Conservation (phyloP, 257 asterid species). For the Coffea canephora region DNA sequence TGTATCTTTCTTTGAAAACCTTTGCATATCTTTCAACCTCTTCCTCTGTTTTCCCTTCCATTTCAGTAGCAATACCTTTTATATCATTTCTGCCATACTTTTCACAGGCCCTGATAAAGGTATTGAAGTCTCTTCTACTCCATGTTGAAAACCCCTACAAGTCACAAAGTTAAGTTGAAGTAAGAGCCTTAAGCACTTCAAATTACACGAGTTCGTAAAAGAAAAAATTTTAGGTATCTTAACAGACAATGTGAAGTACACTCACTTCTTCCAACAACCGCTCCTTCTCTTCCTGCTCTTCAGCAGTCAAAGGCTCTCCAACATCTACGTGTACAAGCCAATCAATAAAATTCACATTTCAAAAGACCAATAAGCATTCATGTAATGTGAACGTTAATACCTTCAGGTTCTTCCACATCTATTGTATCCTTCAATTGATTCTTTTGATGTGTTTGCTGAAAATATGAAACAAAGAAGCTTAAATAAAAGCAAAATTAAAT, state of each 20-base stretch:
- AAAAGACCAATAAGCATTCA: neutral
- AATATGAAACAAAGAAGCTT: conserved; percentile 11
- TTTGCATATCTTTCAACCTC: conserved; percentile 93
- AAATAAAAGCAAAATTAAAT: neutral
- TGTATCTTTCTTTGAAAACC: conserved; percentile 89
- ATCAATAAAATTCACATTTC: conserved; percentile 24
- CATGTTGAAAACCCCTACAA: conserved; percentile 92
- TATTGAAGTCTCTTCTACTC: conserved; percentile 94
- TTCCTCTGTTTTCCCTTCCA: conserved; percentile 93
- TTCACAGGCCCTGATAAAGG: conserved; percentile 97
- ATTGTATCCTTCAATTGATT: conserved; percentile 87
- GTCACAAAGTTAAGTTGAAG: neutral
- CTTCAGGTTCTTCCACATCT: conserved; percentile 94
- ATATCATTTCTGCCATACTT: conserved; percentile 90
- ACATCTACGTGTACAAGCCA: conserved; percentile 42
- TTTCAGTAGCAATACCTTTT: conserved; percentile 79
- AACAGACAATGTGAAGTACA: conserved; percentile 1
- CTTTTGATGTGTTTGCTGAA: conserved; percentile 75
- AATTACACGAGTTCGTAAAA: neutral
- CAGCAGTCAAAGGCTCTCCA: conserved; percentile 97
- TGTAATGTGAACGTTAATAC: conserved; percentile 27
- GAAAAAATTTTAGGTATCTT: neutral
- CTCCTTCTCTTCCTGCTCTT: conserved; percentile 97
- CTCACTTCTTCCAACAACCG: conserved; percentile 76
- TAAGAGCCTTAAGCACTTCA: neutral